A percentile compares a stretch with the other conserved stretches of the same genome.
phyloP scores from a whole-genome alignment of 352 stramenopile species.

The Globisporangium camurandrum region DNA sequence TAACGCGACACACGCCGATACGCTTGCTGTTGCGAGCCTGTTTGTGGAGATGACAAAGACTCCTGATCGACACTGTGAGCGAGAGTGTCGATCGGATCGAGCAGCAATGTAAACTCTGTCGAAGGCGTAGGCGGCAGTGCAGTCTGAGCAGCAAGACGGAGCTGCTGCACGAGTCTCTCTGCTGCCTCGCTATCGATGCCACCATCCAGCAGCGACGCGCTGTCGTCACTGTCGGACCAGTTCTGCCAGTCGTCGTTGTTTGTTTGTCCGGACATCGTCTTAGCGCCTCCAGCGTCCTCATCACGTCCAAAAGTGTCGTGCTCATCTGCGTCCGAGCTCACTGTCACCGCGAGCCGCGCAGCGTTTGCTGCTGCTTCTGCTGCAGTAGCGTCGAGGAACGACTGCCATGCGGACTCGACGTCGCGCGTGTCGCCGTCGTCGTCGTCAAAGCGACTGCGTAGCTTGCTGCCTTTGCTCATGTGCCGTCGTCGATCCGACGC shows the following conservation, averaged over 20 bases:
- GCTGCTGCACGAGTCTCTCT: constrained; percentile 4
- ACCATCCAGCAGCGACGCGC: neutral
- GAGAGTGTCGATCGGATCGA: neutral
- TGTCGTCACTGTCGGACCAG: constrained; percentile 19
- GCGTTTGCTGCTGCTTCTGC: neutral
- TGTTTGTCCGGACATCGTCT: too few relatives aligned
- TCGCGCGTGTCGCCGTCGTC: constrained; percentile 53
- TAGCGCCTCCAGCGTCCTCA: neutral
- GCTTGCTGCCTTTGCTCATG: constrained; percentile 4
- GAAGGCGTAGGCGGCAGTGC: constrained; percentile 6
- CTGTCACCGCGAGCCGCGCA: neutral
- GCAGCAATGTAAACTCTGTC: neutral
- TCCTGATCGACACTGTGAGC: neutral
- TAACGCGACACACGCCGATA: too few relatives aligned
- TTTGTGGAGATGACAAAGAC: neutral
- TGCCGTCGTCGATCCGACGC: constrained; percentile 10
- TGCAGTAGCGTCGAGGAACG: constrained; percentile 41
- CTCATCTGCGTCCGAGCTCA: neutral
- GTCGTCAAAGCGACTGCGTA: constrained; percentile 20
- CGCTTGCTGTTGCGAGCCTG: too few relatives aligned
- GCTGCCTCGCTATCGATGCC: constrained; percentile 8
- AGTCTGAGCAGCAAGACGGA: constrained; percentile 5
- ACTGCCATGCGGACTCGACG: constrained; percentile 49
- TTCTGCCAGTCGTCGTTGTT: constrained; percentile 24
- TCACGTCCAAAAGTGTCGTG: neutral